Evolutionary conservation across 768 basidiomycete genomes (phyloP).

Genomic region (Collybia sordida): DNA sequence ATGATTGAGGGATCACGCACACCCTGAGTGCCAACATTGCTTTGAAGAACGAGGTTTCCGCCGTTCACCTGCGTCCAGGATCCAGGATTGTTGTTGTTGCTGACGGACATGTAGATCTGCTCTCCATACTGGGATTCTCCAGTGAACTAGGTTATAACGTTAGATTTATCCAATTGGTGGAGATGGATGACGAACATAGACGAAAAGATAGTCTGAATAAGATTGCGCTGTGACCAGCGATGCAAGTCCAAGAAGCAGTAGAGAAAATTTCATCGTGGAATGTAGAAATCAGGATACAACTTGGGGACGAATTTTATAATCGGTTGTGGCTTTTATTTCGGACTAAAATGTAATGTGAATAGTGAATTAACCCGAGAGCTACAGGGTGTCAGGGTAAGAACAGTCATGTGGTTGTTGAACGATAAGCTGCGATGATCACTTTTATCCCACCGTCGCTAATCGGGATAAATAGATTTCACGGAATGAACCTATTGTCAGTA

Average conservation of each 20-base stretch:
- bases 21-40: neutral
- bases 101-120: neutral
- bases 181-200: neutral
- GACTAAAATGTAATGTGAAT: too few species aligned
- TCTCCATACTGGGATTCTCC: neutral
- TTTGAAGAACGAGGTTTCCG: slow-evolving; percentile 1
- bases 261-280: neutral
- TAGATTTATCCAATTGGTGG: neutral
- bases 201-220: neutral
- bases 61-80: neutral
- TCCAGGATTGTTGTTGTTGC: neutral
- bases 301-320: too few species aligned
- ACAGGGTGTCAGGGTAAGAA: too few species aligned
- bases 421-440: too few species aligned
- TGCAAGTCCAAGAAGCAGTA: neutral
- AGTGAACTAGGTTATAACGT: neutral
- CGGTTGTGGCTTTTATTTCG: too few species aligned
- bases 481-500: too few species aligned
- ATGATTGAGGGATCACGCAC: neutral
- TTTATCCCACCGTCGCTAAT: too few species aligned
- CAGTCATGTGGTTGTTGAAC: too few species aligned
- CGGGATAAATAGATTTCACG: too few species aligned
- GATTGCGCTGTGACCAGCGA: neutral
- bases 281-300: neutral
- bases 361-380: too few species aligned